Conservation (phyloP, 2,329 filamentous ascomycete species). For the Coleophoma cylindrospora region DNA sequence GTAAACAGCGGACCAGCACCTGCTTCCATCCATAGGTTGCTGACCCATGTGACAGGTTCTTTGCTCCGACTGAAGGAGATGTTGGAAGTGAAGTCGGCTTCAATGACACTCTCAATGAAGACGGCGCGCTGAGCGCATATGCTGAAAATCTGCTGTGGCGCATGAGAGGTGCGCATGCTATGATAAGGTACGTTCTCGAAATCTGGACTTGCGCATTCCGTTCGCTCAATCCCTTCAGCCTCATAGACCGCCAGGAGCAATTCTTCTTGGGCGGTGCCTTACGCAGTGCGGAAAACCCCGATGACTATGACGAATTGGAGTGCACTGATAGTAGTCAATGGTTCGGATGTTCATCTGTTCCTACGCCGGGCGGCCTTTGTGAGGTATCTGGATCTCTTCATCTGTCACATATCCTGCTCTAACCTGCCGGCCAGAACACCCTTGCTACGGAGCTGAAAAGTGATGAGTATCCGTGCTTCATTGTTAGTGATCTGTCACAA, state of each 20-base stretch:
- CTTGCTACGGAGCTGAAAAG: conserved; percentile 9
- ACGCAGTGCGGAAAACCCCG: conserved; percentile 1
- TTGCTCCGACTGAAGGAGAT: conserved; percentile 13
- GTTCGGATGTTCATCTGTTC: conserved; percentile 20
- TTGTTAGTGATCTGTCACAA: conserved; percentile 15
- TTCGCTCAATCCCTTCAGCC: conserved; percentile 2
- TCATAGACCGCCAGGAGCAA: conserved; percentile 20
- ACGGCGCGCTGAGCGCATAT: conserved; percentile 28
- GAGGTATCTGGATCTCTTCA: conserved; percentile 12
- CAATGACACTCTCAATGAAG: conserved; percentile 20
- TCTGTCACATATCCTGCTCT: background rate
- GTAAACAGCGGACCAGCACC: conserved; percentile 9
- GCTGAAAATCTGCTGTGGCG: conserved; percentile 45
- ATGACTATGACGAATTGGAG: background rate
- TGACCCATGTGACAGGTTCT: conserved; percentile 15
- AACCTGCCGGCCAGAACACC: conserved; percentile 9
- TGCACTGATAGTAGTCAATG: conserved; percentile 6
- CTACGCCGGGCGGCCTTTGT: conserved; percentile 21
- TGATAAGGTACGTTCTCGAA: conserved; percentile 19
- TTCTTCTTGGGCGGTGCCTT: conserved; percentile 21
- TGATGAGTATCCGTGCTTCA: conserved; percentile 16
- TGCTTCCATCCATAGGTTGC: background rate
- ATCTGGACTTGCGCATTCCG: background rate
- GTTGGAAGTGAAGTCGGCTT: conserved; percentile 8
- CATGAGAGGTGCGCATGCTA: conserved; percentile 18